A percentile compares a stretch with the other conserved stretches of the same genome.
These are phyloP conservation scores for Tylopilus felleus DNA, from an alignment of 768 basidiomycete genomes.

Conservation along the genomic window DNA sequence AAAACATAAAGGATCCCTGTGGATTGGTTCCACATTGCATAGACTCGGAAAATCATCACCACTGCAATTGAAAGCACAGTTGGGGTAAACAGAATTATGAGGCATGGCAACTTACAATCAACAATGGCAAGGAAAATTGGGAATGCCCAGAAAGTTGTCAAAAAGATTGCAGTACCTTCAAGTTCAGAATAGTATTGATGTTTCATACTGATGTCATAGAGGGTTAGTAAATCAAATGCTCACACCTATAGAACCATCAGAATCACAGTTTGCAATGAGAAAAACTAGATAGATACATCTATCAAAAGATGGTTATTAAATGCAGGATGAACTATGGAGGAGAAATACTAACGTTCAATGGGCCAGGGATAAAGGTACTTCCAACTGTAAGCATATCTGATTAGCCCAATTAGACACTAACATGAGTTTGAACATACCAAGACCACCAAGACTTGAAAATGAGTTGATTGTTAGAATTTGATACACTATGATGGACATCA, in stretches of 20 bases:
- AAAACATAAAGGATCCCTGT: background rate
- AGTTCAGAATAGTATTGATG: background rate
- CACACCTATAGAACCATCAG: background rate
- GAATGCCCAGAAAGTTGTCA: background rate
- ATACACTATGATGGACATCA: background rate
- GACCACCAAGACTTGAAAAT: background rate
- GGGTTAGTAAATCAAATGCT: background rate
- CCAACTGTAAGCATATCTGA: background rate
- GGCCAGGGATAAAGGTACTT: background rate
- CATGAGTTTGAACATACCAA: background rate
- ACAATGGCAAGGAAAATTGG: background rate
- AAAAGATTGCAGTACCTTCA: background rate
- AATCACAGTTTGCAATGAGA: background rate
- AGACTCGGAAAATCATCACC: background rate
- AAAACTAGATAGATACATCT: background rate
- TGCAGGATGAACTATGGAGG: fast-evolving
- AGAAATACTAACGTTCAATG: background rate
- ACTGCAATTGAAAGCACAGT: background rate
- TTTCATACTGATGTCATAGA: background rate
- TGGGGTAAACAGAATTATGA: too few species aligned
- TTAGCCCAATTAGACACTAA: background rate
- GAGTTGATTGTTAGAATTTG: background rate
- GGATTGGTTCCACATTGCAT: background rate
- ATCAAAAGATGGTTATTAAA: background rate
- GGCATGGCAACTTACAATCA: constrained; percentile 3